Conservation (phyloP, 208 protist species). For the Acanthamoeba castellanii region DNA sequence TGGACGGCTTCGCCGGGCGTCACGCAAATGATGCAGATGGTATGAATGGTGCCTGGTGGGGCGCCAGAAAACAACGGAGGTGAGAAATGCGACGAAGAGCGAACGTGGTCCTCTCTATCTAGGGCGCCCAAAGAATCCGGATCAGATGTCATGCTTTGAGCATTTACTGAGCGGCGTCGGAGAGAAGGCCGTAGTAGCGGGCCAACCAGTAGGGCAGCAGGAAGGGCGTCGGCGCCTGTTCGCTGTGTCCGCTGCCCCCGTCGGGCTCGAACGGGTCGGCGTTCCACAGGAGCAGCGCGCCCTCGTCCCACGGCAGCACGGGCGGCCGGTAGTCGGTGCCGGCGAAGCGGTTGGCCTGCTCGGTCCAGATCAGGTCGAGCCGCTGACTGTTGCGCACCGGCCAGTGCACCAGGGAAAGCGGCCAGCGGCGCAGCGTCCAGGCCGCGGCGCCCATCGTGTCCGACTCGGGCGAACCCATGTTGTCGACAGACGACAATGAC, state of each 20-base stretch:
- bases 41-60: no score
- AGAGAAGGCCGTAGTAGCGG: slow-evolving; percentile 60
- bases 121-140: no score
- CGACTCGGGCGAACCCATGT: neutral
- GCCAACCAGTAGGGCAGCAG: slow-evolving; percentile 82
- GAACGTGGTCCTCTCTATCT: no score
- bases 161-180: neutral
- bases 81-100: no score
- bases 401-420: slow-evolving; percentile 74
- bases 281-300: slow-evolving; percentile 63
- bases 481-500: neutral
- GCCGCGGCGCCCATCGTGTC: neutral
- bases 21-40: no score
- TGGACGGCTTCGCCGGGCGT: no score
- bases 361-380: slow-evolving; percentile 51
- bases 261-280: slow-evolving; percentile 71
- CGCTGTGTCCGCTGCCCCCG: slow-evolving; percentile 57
- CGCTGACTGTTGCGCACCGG: slow-evolving; percentile 77
- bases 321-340: slow-evolving; percentile 8
- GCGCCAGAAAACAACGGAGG: no score
- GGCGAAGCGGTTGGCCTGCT: slow-evolving; percentile 49
- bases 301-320: slow-evolving; percentile 78
- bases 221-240: slow-evolving; percentile 43
- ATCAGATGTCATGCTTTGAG: no score
- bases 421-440: slow-evolving; percentile 65